Percentiles rank a stretch among this genome's conserved stretches.
Conservation (phyloP, 495 filamentous ascomycete genomes). For the Hyphodiscus hymeniophilus region DNA sequence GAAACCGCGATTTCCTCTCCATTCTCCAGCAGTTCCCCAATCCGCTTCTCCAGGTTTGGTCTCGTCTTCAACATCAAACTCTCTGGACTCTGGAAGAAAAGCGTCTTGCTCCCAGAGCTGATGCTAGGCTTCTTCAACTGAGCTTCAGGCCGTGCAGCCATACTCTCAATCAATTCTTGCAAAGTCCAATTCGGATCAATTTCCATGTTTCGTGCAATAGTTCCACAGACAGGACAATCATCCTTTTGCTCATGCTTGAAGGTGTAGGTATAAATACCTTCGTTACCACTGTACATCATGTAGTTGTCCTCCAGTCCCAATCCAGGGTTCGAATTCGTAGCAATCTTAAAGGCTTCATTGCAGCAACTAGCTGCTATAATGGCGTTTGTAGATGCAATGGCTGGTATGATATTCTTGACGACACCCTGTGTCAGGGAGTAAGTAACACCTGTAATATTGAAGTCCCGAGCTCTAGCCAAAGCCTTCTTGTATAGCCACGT, state of each 20-base stretch:
- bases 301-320: slow-evolving; percentile 71
- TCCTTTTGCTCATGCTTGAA: slow-evolving; percentile 86
- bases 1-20: slow-evolving; percentile 59
- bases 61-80: slow-evolving; percentile 74
- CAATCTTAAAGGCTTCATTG: slow-evolving; percentile 94
- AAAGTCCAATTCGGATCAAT: slow-evolving; percentile 68
- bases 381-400: slow-evolving; percentile 95
- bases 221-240: slow-evolving; percentile 92
- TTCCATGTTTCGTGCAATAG: slow-evolving; percentile 61
- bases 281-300: slow-evolving; percentile 99
- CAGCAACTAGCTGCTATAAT: slow-evolving; percentile 93
- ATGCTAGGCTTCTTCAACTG: slow-evolving; percentile 87
- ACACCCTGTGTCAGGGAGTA: slow-evolving; percentile 97
- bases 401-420: slow-evolving; percentile 99
- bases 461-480: slow-evolving; percentile 69
- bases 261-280: slow-evolving; percentile 91
- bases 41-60: slow-evolving; percentile 69
- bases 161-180: slow-evolving; percentile 74
- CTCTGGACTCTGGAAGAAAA: slow-evolving; percentile 82
- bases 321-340: slow-evolving; percentile 68
- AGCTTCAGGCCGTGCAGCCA: slow-evolving; percentile 76
- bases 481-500: slow-evolving; percentile 93
- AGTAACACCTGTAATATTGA: slow-evolving; percentile 86
- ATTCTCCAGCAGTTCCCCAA: slow-evolving; percentile 25
- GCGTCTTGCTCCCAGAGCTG: slow-evolving; percentile 67